These are phyloP conservation scores for Fusarium sp. DNA, from an alignment of 2,329 filamentous ascomycete genomes.

Conservation along the genomic window DNA sequence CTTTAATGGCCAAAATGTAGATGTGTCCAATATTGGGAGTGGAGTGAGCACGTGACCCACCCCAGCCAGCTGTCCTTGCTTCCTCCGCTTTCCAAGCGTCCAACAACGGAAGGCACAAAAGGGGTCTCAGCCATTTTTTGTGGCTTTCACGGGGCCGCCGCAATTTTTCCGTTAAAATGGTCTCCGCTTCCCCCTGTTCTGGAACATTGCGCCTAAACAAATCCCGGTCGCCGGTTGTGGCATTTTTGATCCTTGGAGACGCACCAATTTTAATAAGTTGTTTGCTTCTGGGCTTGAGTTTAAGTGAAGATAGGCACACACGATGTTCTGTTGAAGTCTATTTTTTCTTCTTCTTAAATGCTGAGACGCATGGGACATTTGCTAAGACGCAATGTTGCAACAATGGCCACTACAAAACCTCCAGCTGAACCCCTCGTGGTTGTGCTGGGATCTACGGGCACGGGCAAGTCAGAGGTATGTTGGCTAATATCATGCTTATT, in stretches of 20 bases:
- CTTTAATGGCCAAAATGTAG: constrained; percentile 54
- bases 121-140: constrained; percentile 26
- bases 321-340: constrained; percentile 14
- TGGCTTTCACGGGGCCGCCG: constrained; percentile 20
- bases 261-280: not conserved
- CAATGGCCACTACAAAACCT: constrained; percentile 51
- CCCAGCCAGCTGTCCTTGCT: constrained; percentile 14
- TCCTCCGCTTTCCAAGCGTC: constrained; percentile 31
- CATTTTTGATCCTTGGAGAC: constrained; percentile 6
- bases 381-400: constrained; percentile 48
- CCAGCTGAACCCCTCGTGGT: constrained; percentile 72
- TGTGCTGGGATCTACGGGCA: constrained; percentile 88
- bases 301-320: not conserved
- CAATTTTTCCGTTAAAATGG: constrained; percentile 35
- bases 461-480: constrained; percentile 86
- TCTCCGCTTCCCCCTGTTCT: constrained; percentile 28
- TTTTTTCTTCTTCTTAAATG: constrained; percentile 36
- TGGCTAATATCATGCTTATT: not conserved
- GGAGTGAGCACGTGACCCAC: constrained; percentile 48
- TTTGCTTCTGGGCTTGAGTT: not conserved
- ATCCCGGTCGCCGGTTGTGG: constrained; percentile 13
- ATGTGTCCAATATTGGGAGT: constrained; percentile 56
- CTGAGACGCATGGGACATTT: constrained; percentile 37
- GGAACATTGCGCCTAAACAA: constrained; percentile 19
- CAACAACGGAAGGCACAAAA: constrained; percentile 28